These are phyloP conservation scores for Camelina sativa DNA, from an alignment of 345 rosid genomes.

Conservation along the genomic window DNA sequence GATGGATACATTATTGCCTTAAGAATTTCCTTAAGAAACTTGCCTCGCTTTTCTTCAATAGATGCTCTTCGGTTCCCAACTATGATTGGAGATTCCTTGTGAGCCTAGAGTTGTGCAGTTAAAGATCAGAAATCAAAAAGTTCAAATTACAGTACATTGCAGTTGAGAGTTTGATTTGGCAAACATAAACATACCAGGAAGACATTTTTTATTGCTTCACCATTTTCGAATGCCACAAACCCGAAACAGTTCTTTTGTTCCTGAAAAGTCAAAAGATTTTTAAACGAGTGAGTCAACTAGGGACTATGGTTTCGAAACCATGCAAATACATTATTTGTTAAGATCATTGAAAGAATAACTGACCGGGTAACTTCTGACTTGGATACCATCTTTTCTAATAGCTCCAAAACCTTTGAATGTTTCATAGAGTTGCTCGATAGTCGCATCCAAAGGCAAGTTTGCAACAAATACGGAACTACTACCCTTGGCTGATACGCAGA, in stretches of 20 bases:
- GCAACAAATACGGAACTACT: constrained; percentile 36
- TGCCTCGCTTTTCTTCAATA: constrained; percentile 75
- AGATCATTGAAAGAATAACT: neutral
- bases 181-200: constrained; percentile 52
- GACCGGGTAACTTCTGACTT: constrained; percentile 43
- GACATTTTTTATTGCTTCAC: constrained; percentile 59
- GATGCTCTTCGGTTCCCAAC: constrained; percentile 67
- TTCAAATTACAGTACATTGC: neutral
- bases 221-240: constrained; percentile 76
- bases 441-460: constrained; percentile 43
- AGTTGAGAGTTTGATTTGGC: neutral
- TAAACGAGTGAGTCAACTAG: constrained; percentile 39
- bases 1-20: neutral
- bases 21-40: constrained; percentile 26
- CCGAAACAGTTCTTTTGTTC: constrained; percentile 58
- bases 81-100: constrained; percentile 56
- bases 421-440: constrained; percentile 30
- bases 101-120: constrained; percentile 37
- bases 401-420: constrained; percentile 39
- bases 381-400: constrained; percentile 38
- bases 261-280: constrained; percentile 21
- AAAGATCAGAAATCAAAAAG: constrained; percentile 5
- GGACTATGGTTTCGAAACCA: neutral
- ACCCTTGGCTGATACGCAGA: neutral
- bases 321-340: neutral